Conservation (phyloP, 768 basidiomycete species). For the Suillus plorans region DNA sequence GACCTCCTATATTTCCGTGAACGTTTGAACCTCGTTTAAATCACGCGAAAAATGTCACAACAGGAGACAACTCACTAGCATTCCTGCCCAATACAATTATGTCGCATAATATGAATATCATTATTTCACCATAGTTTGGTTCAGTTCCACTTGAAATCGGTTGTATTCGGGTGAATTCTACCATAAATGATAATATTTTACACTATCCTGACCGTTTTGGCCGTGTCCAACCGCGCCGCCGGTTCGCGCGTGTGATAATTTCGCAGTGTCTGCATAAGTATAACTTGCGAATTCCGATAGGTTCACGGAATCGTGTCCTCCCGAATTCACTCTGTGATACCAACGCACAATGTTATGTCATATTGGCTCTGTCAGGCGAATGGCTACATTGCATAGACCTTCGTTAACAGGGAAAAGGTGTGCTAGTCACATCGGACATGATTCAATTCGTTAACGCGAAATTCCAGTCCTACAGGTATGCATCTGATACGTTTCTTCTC, state of each 20-base stretch:
- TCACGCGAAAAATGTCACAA: no score
- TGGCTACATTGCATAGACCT: constrained; percentile 45
- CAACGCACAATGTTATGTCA: constrained; percentile 29
- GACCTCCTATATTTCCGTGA: not conserved
- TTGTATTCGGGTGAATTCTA: no score
- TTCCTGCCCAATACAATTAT: no score
- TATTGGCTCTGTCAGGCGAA: constrained; percentile 33
- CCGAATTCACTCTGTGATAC: not conserved
- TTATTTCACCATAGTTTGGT: no score
- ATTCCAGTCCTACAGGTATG: constrained; percentile 62
- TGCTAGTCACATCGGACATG: constrained; percentile 12
- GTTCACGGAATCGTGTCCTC: not conserved
- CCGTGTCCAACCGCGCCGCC: no score
- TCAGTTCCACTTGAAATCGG: no score
- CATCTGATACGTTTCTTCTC: constrained; percentile 6
- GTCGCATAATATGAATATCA: no score
- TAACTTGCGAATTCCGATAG: not conserved
- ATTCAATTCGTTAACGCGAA: constrained; percentile 13
- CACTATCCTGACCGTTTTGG: no score
- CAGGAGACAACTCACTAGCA: no score
- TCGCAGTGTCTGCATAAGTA: no score
- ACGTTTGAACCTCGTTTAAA: no score
- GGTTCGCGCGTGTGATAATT: not conserved
- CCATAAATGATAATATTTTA: no score
- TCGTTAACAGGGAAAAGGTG: constrained; percentile 46